Conservation (phyloP, 2,329 filamentous ascomycete species). For the Xylariaceae sp. region DNA sequence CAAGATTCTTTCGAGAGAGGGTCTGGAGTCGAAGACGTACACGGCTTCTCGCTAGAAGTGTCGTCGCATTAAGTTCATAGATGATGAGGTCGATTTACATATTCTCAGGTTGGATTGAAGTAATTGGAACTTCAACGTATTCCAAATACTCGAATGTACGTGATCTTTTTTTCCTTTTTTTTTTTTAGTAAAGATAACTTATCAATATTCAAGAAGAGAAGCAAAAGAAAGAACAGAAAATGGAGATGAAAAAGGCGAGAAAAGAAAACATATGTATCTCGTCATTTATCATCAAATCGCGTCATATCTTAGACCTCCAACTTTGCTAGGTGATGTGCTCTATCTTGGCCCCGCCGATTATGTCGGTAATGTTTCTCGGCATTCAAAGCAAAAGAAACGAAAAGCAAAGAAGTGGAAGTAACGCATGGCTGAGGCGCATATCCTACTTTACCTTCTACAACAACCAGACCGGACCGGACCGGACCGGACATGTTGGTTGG, state of each 20-base stretch:
- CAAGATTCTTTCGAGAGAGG: conserved; percentile 13
- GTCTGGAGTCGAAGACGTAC: not conserved
- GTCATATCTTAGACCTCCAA: not conserved
- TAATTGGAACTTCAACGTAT: no score
- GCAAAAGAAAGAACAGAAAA: not conserved
- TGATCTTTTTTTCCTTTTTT: no score
- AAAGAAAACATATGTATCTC: not conserved
- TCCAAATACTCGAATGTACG: not conserved
- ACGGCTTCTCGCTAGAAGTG: not conserved
- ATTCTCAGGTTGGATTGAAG: no score
- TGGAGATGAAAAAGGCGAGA: not conserved
- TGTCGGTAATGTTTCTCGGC: not conserved
- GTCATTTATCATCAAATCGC: conserved; percentile 6
- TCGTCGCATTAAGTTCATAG: not conserved
- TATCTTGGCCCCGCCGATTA: not conserved
- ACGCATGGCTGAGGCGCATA: no score
- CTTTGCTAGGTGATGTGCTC: not conserved
- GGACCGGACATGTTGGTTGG: no score
- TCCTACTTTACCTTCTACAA: no score
- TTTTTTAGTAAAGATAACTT: no score
- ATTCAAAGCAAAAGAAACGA: no score
- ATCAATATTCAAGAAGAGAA: no score
- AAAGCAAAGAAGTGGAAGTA: no score
- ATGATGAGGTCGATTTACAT: not conserved
- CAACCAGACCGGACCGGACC: no score